These are phyloP conservation scores for Cryptococcus floricola DNA, from an alignment of 1,284 basidiomycete genomes.

Conservation along the genomic window DNA sequence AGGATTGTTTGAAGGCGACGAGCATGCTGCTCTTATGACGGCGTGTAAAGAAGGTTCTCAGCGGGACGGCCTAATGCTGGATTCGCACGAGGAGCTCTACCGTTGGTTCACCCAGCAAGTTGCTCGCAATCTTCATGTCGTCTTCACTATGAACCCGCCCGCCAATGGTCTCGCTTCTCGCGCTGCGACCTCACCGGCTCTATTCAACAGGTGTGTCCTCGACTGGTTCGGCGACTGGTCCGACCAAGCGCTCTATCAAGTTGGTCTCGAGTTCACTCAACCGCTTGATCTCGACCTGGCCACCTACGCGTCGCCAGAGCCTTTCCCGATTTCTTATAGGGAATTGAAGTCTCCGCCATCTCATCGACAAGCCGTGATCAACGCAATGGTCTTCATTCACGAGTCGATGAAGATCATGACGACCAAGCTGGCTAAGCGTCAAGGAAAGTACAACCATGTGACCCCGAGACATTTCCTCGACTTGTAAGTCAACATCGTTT, in stretches of 20 bases:
- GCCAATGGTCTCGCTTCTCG: conserved; percentile 90
- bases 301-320: conserved; percentile 67
- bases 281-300: conserved; percentile 83
- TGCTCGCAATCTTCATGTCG: conserved; percentile 92
- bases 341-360: conserved; percentile 70
- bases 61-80: conserved; percentile 93
- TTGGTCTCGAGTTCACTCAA: conserved; percentile 90
- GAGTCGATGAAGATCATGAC: conserved; percentile 86
- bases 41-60: conserved; percentile 98
- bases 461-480: conserved; percentile 98
- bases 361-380: conserved; percentile 76
- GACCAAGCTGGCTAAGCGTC: conserved; percentile 78
- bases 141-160: conserved; percentile 99
- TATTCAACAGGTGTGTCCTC: conserved; percentile 96
- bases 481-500: conserved; percentile 64
- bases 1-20: conserved; percentile 96
- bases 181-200: conserved; percentile 92
- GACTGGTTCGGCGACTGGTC: conserved; percentile 99
- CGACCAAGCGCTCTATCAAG: conserved; percentile 93
- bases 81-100: conserved; percentile 95
- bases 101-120: conserved; percentile 97
- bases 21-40: conserved; percentile 93
- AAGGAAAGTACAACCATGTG: conserved; percentile 93
- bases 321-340: conserved; percentile 85
- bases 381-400: conserved; percentile 90